A percentile compares a stretch with the other conserved stretches of the same genome.
Conservation (phyloP, 2,329 filamentous ascomycete species). For the Sporothrix globosa region DNA sequence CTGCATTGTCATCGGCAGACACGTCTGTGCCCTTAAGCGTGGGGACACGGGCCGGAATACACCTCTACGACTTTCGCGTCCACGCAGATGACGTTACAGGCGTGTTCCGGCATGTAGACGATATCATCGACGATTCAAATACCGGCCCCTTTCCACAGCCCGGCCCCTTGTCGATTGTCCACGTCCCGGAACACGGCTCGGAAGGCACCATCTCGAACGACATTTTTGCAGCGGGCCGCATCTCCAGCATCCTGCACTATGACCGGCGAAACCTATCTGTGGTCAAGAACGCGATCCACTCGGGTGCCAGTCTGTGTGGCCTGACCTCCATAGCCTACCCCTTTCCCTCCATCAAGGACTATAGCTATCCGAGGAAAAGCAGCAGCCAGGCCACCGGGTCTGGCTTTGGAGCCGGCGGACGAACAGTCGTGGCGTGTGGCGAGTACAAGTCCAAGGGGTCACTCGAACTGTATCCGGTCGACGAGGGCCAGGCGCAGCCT, state of each 20-base stretch:
- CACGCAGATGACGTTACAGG: constrained; percentile 40
- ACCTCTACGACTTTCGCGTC: constrained; percentile 76
- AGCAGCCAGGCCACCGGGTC: background rate
- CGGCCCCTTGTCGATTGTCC: constrained; percentile 79
- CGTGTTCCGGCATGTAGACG: constrained; percentile 44
- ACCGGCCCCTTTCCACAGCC: constrained; percentile 67
- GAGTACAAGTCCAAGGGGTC: constrained; percentile 92
- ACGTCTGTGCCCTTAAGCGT: constrained; percentile 75
- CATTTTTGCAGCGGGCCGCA: constrained; percentile 86
- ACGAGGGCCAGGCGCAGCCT: constrained; percentile 4
- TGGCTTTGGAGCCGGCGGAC: constrained; percentile 44
- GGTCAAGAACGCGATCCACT: constrained; percentile 77
- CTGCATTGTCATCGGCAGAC: constrained; percentile 72
- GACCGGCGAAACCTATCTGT: constrained; percentile 83
- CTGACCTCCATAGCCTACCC: constrained; percentile 71
- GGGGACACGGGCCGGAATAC: constrained; percentile 78
- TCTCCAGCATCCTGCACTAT: constrained; percentile 86
- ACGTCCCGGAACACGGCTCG: constrained; percentile 64
- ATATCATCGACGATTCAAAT: constrained; percentile 49
- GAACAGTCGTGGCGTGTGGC: constrained; percentile 78
- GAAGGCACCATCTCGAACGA: constrained; percentile 65
- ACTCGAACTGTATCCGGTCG: constrained; percentile 78
- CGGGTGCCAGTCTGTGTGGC: constrained; percentile 76
- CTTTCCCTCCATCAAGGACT: constrained; percentile 64
- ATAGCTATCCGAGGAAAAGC: constrained; percentile 40